phyloP scores from a whole-genome alignment of 768 basidiomycete species.

The Lentinula edodes region DNA sequence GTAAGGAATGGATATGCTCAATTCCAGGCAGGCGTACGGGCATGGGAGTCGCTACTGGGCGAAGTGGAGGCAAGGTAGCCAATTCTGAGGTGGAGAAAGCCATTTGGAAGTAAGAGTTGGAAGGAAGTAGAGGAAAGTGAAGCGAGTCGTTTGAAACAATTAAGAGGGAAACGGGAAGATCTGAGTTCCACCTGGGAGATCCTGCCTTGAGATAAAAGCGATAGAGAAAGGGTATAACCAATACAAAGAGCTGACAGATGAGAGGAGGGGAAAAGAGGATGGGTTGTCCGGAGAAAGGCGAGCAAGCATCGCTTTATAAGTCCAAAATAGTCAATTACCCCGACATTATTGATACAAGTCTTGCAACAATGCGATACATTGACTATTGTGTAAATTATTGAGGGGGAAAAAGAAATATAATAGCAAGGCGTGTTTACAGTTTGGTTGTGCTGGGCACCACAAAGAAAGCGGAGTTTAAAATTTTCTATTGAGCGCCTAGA shows the following conservation, averaged over 20 bases:
- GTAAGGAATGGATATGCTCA: constrained; percentile 4
- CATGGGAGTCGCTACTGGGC: constrained; percentile 22
- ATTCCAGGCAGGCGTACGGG: constrained; percentile 3
- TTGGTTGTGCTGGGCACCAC: constrained; percentile 13
- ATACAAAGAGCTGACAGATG: constrained; percentile 16
- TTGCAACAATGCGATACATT: constrained; percentile 9
- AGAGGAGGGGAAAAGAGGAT: constrained; percentile 13
- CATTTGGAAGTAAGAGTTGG: not conserved
- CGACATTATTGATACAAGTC: not conserved
- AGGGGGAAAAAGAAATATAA: constrained; percentile 3
- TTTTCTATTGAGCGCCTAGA: not conserved
- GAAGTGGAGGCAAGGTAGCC: constrained; percentile 34
- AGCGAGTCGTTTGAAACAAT: constrained; percentile 2
- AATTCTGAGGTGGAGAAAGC: not conserved
- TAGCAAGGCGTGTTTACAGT: not conserved
- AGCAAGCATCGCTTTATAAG: constrained; percentile 23
- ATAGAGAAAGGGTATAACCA: constrained; percentile 10
- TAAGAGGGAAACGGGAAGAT: constrained; percentile 12
- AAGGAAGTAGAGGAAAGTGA: not conserved
- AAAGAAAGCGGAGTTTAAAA: not conserved
- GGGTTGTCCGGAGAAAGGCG: constrained; percentile 7
- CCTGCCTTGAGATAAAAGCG: constrained; percentile 28
- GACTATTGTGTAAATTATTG: constrained; percentile 8
- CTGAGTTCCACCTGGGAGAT: constrained; percentile 30
- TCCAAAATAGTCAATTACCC: constrained; percentile 10